A percentile compares a stretch with the other conserved stretches of the same genome.
Conservation (phyloP, 495 filamentous ascomycete species). For the Podospora sp. region DNA sequence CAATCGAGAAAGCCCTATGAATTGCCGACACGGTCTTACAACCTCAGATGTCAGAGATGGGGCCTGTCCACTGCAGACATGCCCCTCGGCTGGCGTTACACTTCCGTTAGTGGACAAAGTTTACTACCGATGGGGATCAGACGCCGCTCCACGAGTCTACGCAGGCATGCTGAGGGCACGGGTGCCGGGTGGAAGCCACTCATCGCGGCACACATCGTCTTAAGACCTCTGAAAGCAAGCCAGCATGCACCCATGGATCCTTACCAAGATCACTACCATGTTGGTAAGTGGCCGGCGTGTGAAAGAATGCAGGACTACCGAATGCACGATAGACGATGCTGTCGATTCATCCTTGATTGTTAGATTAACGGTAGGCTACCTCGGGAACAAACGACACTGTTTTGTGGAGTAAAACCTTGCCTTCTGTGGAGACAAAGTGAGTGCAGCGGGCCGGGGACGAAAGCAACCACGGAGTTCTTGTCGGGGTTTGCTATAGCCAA, state of each 20-base stretch:
- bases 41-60: not conserved
- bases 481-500: not conserved
- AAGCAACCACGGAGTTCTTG: not conserved
- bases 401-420: not conserved
- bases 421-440: not conserved
- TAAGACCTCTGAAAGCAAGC: no score
- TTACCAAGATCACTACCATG: not conserved
- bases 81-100: not conserved
- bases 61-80: not conserved
- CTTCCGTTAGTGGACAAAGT: not conserved
- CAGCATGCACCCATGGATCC: no score
- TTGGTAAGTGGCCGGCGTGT: not conserved
- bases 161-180: not conserved
- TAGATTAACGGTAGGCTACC: not conserved
- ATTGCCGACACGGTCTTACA: not conserved
- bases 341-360: not conserved
- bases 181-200: no score
- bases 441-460: not conserved
- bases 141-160: not conserved
- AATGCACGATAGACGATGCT: not conserved
- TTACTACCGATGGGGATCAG: not conserved
- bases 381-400: not conserved
- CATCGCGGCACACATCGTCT: no score
- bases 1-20: not conserved
- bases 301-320: not conserved